Evolutionary conservation across 1,139 yeast species (phyloP), one percentile per base, ranked within the genome.

Genomic region (Sugiyamaella sp.): DNA sequence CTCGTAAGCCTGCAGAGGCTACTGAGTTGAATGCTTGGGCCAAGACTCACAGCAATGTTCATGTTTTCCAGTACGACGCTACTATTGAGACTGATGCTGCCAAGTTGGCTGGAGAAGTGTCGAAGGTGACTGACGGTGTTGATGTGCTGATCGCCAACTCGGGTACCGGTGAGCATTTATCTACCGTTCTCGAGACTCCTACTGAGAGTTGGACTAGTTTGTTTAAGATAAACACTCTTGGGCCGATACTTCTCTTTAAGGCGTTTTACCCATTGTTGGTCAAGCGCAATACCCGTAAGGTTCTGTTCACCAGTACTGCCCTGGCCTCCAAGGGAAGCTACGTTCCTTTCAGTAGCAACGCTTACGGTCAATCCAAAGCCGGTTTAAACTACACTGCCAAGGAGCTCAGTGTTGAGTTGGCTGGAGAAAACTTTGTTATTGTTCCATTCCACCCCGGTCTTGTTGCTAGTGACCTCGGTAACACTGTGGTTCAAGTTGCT

Each of bases 401-500:
- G 42, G 46, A 61, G 35, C 44, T 42, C 21, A 40, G 33, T 27
- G 10, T 16, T 10, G 51, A 71, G 49, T 54, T 62, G 22, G 58
- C 54, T 12, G 53, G 41, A 0, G 66, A 70, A 22, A 64, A 60
- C 2, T 65, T 66, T 49, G 61, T 58, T 3, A 62, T 70, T 12
- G 56, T 66, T 12, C 61, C 69, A n/a, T 49, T 71, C 16, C 68
- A 66, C 52, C 75, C 76, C 2, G 75, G 76, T 43, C 46, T 62
- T 20, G 74, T 71, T 12, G 9, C 52, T 1, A 68, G 71, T 35
- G 74, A 71, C 38, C 63, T 66, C 68, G 67, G 49, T 2, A 22
- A 24, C n/a, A 27, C 16, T 2, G 24, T 42, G 4, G 21, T 46
- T 21, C 8, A 20, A 49, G 47, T 37, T 39, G 55, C 19, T 49